Conservation (phyloP, 2,329 filamentous ascomycete genomes). For the Fusarium sambucinum region DNA sequence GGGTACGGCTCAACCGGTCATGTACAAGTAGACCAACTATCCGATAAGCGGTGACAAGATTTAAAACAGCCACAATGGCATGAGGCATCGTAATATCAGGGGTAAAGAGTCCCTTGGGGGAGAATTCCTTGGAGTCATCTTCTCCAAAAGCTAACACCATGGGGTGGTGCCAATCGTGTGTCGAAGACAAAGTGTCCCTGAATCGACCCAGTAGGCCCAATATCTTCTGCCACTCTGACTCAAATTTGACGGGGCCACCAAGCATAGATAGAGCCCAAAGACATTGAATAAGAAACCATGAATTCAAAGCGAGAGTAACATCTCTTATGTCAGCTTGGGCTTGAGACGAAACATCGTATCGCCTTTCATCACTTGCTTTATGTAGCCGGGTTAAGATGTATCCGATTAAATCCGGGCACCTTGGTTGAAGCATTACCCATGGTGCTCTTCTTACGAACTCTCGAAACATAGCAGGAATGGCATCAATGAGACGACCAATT, state of each 20-base stretch:
- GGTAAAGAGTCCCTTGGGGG: background rate
- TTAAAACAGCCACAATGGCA: background rate
- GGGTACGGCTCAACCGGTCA: rapidly evolving
- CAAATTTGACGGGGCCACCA: too few species aligned
- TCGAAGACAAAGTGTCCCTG: background rate
- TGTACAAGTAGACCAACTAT: background rate
- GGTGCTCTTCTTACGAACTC: too few species aligned
- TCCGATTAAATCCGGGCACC: too few species aligned
- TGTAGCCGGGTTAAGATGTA: background rate
- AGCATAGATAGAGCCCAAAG: background rate
- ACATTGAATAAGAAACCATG: background rate
- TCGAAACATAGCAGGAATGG: background rate
- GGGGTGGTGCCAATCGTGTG: background rate
- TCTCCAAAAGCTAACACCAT: background rate
- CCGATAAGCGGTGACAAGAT: background rate
- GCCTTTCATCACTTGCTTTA: background rate
- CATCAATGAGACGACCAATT: background rate
- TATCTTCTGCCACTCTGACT: too few species aligned
- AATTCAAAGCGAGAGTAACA: background rate
- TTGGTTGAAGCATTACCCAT: too few species aligned
- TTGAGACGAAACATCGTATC: background rate
- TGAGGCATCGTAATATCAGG: rapidly evolving
- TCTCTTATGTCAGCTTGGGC: rapidly evolving
- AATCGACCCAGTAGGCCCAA: background rate
- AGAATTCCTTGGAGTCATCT: rapidly evolving